Evolutionary conservation across 257 asterid species (phyloP).

Genomic region (Solanum tacnaense): DNA sequence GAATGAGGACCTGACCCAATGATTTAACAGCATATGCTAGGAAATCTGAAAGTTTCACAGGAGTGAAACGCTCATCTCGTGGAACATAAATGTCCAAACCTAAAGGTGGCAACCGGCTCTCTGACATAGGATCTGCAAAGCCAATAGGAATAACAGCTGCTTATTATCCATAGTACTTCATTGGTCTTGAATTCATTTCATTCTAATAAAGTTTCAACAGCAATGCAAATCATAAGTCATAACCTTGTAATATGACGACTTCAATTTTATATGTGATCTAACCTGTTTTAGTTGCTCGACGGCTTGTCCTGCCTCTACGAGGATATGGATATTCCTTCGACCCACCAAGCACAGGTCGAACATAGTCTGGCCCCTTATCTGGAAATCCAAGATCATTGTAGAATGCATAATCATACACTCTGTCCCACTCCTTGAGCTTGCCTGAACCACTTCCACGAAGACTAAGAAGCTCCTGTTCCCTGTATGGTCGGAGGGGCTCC

Average conservation of each 20-base stretch:
- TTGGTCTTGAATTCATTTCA: neutral
- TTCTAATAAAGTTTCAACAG: neutral
- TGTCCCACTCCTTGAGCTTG: slow-evolving; percentile 69
- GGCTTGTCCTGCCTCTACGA: slow-evolving; percentile 82
- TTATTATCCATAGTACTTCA: neutral
- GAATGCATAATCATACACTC: slow-evolving; percentile 82
- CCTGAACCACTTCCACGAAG: slow-evolving; percentile 63
- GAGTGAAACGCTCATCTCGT: slow-evolving; percentile 63
- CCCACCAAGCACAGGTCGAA: slow-evolving; percentile 79
- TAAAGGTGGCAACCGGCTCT: slow-evolving; percentile 49
- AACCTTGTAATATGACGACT: neutral
- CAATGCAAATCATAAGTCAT: neutral
- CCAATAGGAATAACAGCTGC: neutral
- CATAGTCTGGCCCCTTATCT: slow-evolving; percentile 44
- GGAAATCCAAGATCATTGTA: slow-evolving; percentile 80
- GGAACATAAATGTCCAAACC: slow-evolving; percentile 66
- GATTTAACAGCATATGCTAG: slow-evolving; percentile 69
- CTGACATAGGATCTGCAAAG: slow-evolving; percentile 57
- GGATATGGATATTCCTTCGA: slow-evolving; percentile 63
- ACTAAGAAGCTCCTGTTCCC: slow-evolving; percentile 58
- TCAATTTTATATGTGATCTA: neutral
- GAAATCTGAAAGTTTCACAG: slow-evolving; percentile 77
- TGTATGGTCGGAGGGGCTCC: slow-evolving; percentile 40
- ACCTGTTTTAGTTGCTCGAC: slow-evolving; percentile 63
- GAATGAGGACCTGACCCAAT: slow-evolving; percentile 54